phyloP scores from a whole-genome alignment of 2,329 filamentous ascomycete species.

The Exserohilum turcica region DNA sequence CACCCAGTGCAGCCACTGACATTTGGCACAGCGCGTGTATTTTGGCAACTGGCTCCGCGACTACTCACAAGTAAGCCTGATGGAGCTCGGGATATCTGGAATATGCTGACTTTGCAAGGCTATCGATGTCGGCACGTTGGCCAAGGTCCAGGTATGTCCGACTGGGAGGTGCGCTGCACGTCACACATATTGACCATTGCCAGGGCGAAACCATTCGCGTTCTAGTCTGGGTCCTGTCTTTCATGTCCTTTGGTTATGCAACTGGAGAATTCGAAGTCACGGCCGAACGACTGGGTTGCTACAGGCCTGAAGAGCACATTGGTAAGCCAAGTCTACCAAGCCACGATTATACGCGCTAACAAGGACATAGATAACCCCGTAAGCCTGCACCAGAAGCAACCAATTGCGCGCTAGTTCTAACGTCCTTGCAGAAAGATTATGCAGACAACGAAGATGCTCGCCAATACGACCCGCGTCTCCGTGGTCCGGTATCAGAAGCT shows the following conservation, averaged over 20 bases:
- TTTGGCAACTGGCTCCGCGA: slow-evolving; percentile 57
- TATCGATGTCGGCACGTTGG: slow-evolving; percentile 60
- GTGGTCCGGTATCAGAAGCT: slow-evolving; percentile 68
- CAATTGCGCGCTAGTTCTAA: neutral
- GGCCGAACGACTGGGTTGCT: slow-evolving; percentile 55
- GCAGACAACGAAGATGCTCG: slow-evolving; percentile 78
- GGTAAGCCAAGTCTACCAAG: slow-evolving; percentile 11
- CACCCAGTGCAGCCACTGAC: slow-evolving; percentile 18
- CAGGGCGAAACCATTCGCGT: slow-evolving; percentile 59
- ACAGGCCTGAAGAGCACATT: slow-evolving; percentile 58
- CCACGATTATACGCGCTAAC: slow-evolving; percentile 1
- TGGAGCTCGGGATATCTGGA: slow-evolving; percentile 23
- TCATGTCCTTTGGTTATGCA: slow-evolving; percentile 63
- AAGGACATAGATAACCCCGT: slow-evolving; percentile 34
- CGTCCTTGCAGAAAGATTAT: slow-evolving; percentile 42
- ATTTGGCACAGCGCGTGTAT: slow-evolving; percentile 44
- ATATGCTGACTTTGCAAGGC: slow-evolving; percentile 54
- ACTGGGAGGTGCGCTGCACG: neutral
- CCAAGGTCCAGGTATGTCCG: slow-evolving; percentile 52
- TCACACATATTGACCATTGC: slow-evolving; percentile 23
- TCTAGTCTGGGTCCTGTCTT: slow-evolving; percentile 60
- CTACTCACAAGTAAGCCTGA: slow-evolving; percentile 58
- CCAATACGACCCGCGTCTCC: slow-evolving; percentile 78
- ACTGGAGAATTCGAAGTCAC: slow-evolving; percentile 64
- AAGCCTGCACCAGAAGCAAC: neutral